Percentiles rank a stretch among this genome's conserved stretches.
These are phyloP conservation scores for Aspergillus unguis DNA, from an alignment of 2,329 filamentous ascomycete genomes.

Conservation along the genomic window DNA sequence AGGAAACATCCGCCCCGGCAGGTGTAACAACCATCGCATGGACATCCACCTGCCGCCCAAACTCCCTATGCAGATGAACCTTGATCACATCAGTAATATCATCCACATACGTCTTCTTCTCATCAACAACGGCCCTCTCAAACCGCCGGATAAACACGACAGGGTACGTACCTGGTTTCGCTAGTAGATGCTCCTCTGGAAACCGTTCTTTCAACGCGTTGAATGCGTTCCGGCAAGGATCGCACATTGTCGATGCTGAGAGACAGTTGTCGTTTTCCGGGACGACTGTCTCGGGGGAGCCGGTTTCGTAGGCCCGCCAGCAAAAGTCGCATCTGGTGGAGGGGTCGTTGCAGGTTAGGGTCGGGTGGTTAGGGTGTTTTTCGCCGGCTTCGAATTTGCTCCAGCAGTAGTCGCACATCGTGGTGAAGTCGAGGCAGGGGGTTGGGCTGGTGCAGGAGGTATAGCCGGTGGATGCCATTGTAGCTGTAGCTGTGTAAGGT, in stretches of 20 bases:
- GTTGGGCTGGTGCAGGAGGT: not conserved
- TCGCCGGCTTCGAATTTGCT: not conserved
- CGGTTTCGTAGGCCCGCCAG: not conserved
- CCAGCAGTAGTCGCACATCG: not conserved
- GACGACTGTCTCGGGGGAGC: not conserved
- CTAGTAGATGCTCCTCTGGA: not conserved
- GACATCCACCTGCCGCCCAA: not conserved
- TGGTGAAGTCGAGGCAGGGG: not conserved
- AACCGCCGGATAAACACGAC: not conserved
- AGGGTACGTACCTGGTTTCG: not conserved
- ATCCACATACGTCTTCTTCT: not conserved
- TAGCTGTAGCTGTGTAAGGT: no score
- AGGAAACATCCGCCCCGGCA: not conserved
- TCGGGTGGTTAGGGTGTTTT: not conserved
- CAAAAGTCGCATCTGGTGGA: not conserved
- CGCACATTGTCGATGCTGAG: not conserved
- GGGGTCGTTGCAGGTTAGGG: not conserved
- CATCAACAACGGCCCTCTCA: not conserved
- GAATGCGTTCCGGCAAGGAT: not conserved
- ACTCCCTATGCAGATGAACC: not conserved
- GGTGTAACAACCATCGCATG: not conserved
- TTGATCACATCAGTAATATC: not conserved
- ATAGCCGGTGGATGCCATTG: no score
- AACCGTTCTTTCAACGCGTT: not conserved
- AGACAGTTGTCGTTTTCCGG: not conserved